Evolutionary conservation across 768 basidiomycete genomes (phyloP).

Genomic region (Tulasnella sp.): DNA sequence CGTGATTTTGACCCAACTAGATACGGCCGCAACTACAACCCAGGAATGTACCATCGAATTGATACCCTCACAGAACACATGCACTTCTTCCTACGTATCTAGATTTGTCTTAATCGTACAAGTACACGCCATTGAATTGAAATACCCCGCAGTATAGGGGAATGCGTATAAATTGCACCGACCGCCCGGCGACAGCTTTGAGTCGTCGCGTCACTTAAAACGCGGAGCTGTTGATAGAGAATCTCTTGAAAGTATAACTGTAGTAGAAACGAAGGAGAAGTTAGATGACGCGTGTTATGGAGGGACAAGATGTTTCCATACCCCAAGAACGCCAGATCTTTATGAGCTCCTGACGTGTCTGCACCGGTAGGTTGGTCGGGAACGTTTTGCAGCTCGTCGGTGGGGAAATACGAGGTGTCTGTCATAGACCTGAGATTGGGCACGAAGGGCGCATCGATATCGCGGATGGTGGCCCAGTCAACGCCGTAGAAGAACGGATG

Average conservation of each 20-base stretch:
- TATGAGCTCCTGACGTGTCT: constrained; percentile 51
- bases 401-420: constrained; percentile 98
- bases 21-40: constrained; percentile 21
- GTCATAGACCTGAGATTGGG: constrained; percentile 91
- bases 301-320: constrained; percentile 41
- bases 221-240: constrained; percentile 28
- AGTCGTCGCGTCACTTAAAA: constrained; percentile 12
- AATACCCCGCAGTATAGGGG: neutral
- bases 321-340: constrained; percentile 62
- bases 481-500: constrained; percentile 97
- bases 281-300: neutral
- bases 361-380: constrained; percentile 50
- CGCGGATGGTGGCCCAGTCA: constrained; percentile 85
- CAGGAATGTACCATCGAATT: constrained; percentile 16
- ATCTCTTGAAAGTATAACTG: constrained; percentile 37
- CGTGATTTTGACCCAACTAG: neutral
- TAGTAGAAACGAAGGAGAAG: neutral
- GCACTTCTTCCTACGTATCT: neutral
- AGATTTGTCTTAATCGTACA: constrained; percentile 4
- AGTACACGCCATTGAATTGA: constrained; percentile 17
- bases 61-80: constrained; percentile 12
- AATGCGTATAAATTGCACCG: neutral
- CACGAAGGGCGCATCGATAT: constrained; percentile 95
- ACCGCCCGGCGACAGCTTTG: neutral
- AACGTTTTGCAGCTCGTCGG: constrained; percentile 85